Evolutionary conservation across 73 alveolate genomes (phyloP).

Genomic region (Paramecium tetraurelia): DNA sequence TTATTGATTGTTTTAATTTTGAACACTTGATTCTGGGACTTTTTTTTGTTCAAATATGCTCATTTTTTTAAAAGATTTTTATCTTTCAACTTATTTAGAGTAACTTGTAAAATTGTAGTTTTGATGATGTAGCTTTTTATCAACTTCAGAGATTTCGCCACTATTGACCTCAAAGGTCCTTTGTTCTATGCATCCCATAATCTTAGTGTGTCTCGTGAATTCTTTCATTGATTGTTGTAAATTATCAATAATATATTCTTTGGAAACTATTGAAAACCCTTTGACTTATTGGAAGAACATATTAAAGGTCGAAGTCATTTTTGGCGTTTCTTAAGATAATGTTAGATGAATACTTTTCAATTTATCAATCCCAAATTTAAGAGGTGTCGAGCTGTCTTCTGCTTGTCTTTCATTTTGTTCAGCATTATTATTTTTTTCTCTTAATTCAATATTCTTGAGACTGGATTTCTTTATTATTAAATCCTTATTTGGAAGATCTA

Average conservation of each 20-base stretch:
- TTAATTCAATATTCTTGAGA: neutral
- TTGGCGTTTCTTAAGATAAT: neutral
- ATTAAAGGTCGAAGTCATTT: neutral
- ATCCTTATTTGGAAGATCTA: slow-evolving; percentile 31
- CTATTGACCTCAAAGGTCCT: neutral
- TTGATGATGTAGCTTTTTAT: neutral
- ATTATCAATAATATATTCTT: neutral
- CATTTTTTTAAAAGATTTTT: slow-evolving; percentile 15
- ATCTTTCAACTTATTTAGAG: neutral
- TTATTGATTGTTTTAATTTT: neutral
- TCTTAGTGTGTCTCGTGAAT: neutral
- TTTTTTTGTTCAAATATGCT: slow-evolving; percentile 46
- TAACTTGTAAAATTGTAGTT: neutral
- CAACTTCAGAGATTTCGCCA: slow-evolving; percentile 25
- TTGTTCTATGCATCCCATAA: neutral
- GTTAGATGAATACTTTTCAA: neutral
- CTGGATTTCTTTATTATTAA: neutral
- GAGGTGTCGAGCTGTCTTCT: neutral
- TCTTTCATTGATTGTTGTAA: neutral
- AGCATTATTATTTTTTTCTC: neutral
- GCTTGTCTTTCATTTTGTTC: neutral
- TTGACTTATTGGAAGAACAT: neutral
- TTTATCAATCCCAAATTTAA: neutral
- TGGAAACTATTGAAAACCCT: neutral
- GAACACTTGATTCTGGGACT: neutral